Evolutionary conservation across 768 basidiomycete species (phyloP).

Genomic region (Trichaptum fuscoviolaceum): DNA sequence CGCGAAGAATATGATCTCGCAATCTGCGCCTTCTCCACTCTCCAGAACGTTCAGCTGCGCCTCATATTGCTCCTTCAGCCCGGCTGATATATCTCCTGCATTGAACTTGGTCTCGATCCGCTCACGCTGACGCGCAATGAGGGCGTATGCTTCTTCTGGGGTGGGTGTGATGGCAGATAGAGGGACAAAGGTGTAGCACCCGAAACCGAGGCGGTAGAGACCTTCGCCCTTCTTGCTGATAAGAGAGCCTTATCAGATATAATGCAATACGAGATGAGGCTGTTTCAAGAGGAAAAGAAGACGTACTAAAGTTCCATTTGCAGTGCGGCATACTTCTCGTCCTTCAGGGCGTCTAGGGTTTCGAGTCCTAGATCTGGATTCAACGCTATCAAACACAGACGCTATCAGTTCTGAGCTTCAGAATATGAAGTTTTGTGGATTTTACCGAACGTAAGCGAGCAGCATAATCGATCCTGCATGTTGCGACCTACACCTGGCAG

Average conservation of each 20-base stretch:
- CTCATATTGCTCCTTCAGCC: slow-evolving; percentile 34
- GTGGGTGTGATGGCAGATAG: background rate
- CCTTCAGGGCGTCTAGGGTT: slow-evolving; percentile 26
- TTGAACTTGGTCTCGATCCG: background rate
- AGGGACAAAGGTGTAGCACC: background rate
- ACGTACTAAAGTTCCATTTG: slow-evolving; percentile 32
- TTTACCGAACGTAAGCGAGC: slow-evolving; percentile 23
- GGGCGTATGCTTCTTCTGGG: background rate
- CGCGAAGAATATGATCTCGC: slow-evolving; percentile 24
- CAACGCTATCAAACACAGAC: slow-evolving; percentile 25
- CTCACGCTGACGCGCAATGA: background rate
- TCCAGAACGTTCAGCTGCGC: slow-evolving; percentile 28
- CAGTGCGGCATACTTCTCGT: slow-evolving; percentile 22
- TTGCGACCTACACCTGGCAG: slow-evolving; percentile 77
- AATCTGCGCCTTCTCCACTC: slow-evolving; percentile 14
- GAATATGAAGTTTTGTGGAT: no score
- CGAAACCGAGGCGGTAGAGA: background rate
- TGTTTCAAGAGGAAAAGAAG: background rate
- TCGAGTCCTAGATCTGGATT: slow-evolving; percentile 22
- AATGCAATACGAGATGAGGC: no score
- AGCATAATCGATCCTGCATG: slow-evolving; percentile 42
- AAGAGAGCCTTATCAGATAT: no score
- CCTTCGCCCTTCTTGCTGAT: background rate
- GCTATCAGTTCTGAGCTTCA: no score
- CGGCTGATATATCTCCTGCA: slow-evolving; percentile 16